Base-by-base conservation (phyloP, 495 filamentous ascomycete genomes). In the Durotheca rogersii region DNA sequence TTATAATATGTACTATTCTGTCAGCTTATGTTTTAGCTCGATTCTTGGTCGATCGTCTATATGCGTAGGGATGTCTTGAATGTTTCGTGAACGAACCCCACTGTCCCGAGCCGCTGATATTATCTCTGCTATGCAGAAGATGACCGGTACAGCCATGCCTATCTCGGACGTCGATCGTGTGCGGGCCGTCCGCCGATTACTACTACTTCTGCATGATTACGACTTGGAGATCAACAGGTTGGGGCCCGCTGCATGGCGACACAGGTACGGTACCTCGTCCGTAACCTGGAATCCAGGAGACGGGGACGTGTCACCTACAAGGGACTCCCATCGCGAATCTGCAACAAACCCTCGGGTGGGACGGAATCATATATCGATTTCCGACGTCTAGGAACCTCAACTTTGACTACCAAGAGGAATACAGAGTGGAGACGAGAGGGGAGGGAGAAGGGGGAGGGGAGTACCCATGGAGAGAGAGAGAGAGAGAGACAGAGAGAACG, bases 271-370 rank as follows among this genome's bases (percentile, higher is more conserved):
- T 32, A 39, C 25, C 45, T 50, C 41, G 48, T 53, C 36, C 32
- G 40, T 43, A 58, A 40, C 32, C 45, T 53, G 34, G 45, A n/a
- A 53, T 49, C 56, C 56, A 59, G 27, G 31, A 41, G 56, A 59
- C 50, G 34, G 56, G 56, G 50, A 53, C 56, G 50, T 59, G 45
- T 43, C 31, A 59, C 56, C 11, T 58, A 53, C 55, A 35, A 45
- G 55, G 48, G 46, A 31, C 17, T 34, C 37, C 50, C 21, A 55
- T 60, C 56, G 56, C 56, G 56, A 60, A 60, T 60, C 56, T 60
- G 56, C 56, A 51, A 60, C 56, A 60, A 51, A 41, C 35, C 25
- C 37, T 41, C 27, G 25, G 41, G 51, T 56, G n/a, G 41, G 46
- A 56, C 51, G 19, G 38, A 25, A 18, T 14, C 32, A 55, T 41